phyloP scores from a whole-genome alignment of 345 rosid species.

The Kernera saxatilis region DNA sequence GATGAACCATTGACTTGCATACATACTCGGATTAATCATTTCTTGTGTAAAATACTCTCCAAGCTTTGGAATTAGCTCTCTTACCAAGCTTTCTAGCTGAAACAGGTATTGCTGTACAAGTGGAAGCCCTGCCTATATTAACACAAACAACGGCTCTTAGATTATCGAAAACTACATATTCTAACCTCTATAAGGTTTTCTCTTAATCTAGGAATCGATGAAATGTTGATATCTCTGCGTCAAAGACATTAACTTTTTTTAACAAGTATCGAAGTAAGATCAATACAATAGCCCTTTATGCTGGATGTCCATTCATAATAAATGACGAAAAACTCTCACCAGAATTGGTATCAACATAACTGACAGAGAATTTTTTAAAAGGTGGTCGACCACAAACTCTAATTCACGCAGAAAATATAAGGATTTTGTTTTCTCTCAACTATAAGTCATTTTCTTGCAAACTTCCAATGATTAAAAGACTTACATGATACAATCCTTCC shows the following conservation, averaged over 20 bases:
- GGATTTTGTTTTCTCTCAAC: not conserved
- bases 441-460: not conserved
- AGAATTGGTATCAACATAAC: not conserved
- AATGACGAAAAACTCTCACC: not conserved
- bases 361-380: not conserved
- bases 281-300: not conserved
- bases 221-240: not conserved
- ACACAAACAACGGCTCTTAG: not conserved
- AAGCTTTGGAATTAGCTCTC: conserved; percentile 76
- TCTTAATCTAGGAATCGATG: not conserved
- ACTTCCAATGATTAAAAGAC: not conserved
- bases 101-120: conserved; percentile 91
- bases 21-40: conserved; percentile 98
- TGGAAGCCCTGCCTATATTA: conserved; percentile 81
- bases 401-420: not conserved
- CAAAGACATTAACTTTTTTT: not conserved
- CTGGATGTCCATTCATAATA: not conserved
- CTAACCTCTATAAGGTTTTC: not conserved
- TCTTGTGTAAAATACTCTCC: conserved; percentile 83
- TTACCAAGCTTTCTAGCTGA: conserved; percentile 77
- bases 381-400: not conserved
- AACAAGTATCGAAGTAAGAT: not conserved
- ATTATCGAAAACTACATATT: not conserved
- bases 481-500: conserved; percentile 94
- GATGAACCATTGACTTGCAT: conserved; percentile 97